Evolutionary conservation across 192 early-diverging fungal genomes (phyloP), one percentile per base, ranked within the genome.

Genomic region (Lunasporangiospora selenospora): DNA sequence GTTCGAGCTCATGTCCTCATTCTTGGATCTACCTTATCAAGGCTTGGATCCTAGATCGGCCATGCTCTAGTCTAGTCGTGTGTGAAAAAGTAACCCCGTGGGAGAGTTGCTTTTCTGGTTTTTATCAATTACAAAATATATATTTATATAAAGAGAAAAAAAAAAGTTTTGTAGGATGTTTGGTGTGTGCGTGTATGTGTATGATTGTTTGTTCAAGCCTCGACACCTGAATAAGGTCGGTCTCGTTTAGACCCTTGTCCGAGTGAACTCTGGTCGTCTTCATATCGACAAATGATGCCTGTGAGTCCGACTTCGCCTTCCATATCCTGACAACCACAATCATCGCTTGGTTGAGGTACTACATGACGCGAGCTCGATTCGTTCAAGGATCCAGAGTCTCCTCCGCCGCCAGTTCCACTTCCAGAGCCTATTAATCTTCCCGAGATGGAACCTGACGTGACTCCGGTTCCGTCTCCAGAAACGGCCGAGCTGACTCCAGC

Each of bases 291-390:
- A 31, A 73, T 63, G n/a, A 73, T 53, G 4, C 69, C 69, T 4
- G 60, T 58, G 15, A 73, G 21, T 36, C 69, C 69, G 16, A 73
- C 69, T 19, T 73, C 69, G 16, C 69, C 69, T 9, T 73, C 69
- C 33, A 18, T 57, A 34, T 63, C 55, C 24, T 73, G 59, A 39
- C 69, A 73, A 16, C 41, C 37, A 24, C 23, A 41, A 2, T 42
- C 53, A 3, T 36, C 36, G n/a, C 30, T 11, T 40, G 24, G 32
- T 55, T 26, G 39, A 12, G 12, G 19, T 19, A 16, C 13, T 30
- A 12, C 38, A 26, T 31, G 45, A n/a, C 45, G 4, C 45, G 23
- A 47, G 27, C 29, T 9, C 29, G 23, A 4, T 47, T 47, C 23
- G 3, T 47, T 26, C 21, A 13, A 23, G 45, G 26, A 5, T 33